Base-by-base conservation (phyloP, 2,329 filamentous ascomycete species). In the Trichoderma koningii region DNA sequence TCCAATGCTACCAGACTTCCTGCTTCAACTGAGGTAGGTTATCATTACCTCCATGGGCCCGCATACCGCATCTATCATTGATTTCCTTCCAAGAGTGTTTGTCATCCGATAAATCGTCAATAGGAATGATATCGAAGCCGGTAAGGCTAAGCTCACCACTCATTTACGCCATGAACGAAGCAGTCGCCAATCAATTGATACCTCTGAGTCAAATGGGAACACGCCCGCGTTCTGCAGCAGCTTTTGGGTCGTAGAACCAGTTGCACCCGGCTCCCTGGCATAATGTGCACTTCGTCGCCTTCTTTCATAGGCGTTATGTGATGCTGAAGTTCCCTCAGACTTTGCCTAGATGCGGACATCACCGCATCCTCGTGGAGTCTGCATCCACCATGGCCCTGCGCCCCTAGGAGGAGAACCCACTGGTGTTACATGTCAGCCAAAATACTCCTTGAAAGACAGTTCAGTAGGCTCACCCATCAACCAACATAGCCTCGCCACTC, bases 401-500 rank as follows among this genome's bases (percentile, higher is more conserved):
- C 30, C 7, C 9, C 21, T 17, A 38, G 34, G 50, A 52, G 19
- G 50, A 21, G 5, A 38, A 21, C 12, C 50, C n/a, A 38, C 34
- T 55, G 14, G 23, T 41, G 23, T 3, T 17, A 3, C 7, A 14
- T 28, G n/a, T 55, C n/a, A 42, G 19, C 12, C 34, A 12, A 41
- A 42, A 7, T 5, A 6, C 19, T 19, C 28, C 30, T 7, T 30
- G 4, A 14, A 52, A n/a, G 17, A 10, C 30, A 10, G 2, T 12
- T 52, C 4, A 44, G 26, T 23, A 34, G 50, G 26, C 56, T 41
- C 15, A 60, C 45, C 45, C 30, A 60, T 60, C 56, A 14, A 42
- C 56, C 56, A 60, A 26, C 30, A 60, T 60, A 1, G 56, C 45
- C 15, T 60, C 56, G 30, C 56, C 56, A 9, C 56, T 60, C 56